Evolutionary conservation across 2,329 filamentous ascomycete genomes (phyloP), one percentile per base, ranked within the genome.

Genomic region (Aspergillus uvarum): DNA sequence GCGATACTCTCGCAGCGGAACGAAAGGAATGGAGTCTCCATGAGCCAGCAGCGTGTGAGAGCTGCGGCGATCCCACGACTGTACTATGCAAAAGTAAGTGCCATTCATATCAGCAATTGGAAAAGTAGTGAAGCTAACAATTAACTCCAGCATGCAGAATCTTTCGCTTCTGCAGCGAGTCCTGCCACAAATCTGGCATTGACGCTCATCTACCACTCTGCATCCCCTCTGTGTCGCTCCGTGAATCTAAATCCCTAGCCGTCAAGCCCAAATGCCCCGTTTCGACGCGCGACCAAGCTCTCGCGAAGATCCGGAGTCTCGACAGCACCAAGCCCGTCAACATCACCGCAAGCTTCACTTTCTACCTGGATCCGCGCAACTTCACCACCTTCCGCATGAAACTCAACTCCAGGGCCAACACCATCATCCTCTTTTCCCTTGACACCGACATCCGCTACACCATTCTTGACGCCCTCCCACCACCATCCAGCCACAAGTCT

Each of bases 361-460:
- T 71, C 58, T 71, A 68, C 51, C 68, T 73, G 7, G 70, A 73
- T 48, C 68, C 68, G 3, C 67, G 70, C 47, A 73, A 72, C 59
- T 72, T 73, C 58, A 67, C 70, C n/a, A 73, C 70, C 4, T 70
- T 73, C 59, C 68, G 70, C 21, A 72, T 73, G 70, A 71, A 69
- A 42, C 61, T 73, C 49, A 72, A 67, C 51, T 61, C 64, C 2
- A 48, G 60, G 11, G 65, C 66, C 22, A 73, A 73, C 56, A 73
- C 69, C 7, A 51, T 70, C 7, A 63, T 73, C n/a, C 58, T 73
- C 10, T 73, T 73, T 52, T 69, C 69, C 11, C 55, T 62, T 8
- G 69, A 72, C 50, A 61, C 66, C 4, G 68, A 71, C 51, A 68
- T 72, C 44, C 63, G 65, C 38, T 72, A 69, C 52, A 59, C 65